Base-by-base conservation (phyloP, 2,329 filamentous ascomycete species). In the Aspergillus udagawae region DNA sequence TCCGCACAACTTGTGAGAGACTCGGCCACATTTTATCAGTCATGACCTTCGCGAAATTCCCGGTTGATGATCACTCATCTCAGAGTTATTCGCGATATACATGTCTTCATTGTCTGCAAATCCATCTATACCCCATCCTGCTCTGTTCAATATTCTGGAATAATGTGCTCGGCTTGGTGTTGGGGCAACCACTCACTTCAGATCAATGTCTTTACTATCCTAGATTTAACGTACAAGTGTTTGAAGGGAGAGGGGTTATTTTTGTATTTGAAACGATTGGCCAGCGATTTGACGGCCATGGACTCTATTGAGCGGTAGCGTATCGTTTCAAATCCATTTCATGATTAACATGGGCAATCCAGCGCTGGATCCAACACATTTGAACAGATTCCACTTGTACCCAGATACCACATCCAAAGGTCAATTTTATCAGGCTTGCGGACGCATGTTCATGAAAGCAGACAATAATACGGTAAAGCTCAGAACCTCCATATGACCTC, bases 21-120 rank as follows among this genome's bases (percentile, higher is more conserved):
- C 54, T 73, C 74, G 29, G 69, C 73, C 52, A 75, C 73, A 12
- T 76, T 75, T 55, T 79, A 79, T 57, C 75, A 70, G 56, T 68
- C 70, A 35, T 74, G 54, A 66, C 10, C 23, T 41, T 53, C 8
- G 23, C 38, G 49, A 23, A 2, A 14, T 3, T n/a, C 27, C 3
- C 21, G 8, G 41, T 23, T 9, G 20, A 20, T 21, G 20, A 44
- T 20, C 27, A 7, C 27, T 14, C 3, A 10, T 35, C 32, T 23
- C 9, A 3, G 21, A 29, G 14, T 14, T 29, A 23, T 7, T 23
- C 28, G 42, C 38, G 14, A n/a, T 38, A 5, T 32, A n/a, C 35
- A 38, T 50, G 23, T 27, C 51, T 53, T 28, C 3, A 23, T 55
- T 28, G 29, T 38, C 29, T 51, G 10, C 12, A 5, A 25, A 25